phyloP scores from a whole-genome alignment of 768 basidiomycete genomes.

The Paxillus ammoniavirescens region DNA sequence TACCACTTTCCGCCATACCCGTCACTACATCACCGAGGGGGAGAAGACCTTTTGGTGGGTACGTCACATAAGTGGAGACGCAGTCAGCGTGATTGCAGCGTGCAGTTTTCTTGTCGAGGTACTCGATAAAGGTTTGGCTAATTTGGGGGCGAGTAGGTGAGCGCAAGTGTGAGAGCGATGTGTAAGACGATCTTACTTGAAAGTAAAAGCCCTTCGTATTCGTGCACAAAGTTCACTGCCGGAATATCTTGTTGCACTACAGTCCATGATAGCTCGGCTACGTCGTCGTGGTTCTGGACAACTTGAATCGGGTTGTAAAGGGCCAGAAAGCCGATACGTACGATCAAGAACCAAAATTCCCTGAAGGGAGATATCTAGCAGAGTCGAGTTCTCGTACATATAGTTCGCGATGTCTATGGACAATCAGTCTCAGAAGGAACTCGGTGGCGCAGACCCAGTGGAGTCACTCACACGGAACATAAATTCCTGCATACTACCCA shows the following conservation, averaged over 20 bases:
- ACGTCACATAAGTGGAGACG: too few relatives aligned
- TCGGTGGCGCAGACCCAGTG: slow-evolving; percentile 19
- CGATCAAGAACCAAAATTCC: slow-evolving; percentile 77
- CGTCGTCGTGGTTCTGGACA: not conserved
- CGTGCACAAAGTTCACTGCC: slow-evolving; percentile 71
- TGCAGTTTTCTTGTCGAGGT: too few relatives aligned
- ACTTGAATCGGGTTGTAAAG: not conserved
- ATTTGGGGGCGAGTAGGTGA: too few relatives aligned
- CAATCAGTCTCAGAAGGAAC: not conserved
- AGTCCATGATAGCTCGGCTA: slow-evolving; percentile 59
- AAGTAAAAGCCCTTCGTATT: slow-evolving; percentile 67
- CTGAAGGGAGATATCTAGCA: slow-evolving; percentile 55
- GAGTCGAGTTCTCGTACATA: slow-evolving; percentile 58
- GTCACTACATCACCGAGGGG: too few relatives aligned
- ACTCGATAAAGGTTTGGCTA: too few relatives aligned
- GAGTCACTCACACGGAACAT: slow-evolving; percentile 50
- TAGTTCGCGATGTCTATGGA: slow-evolving; percentile 68
- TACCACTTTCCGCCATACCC: too few relatives aligned
- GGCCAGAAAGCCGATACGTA: slow-evolving; percentile 31
- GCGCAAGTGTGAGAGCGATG: too few relatives aligned
- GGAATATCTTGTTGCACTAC: slow-evolving; percentile 70
- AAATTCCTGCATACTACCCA: slow-evolving; percentile 68
- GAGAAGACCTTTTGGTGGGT: too few relatives aligned
- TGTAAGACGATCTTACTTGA: slow-evolving; percentile 56
- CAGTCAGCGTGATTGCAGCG: too few relatives aligned